Percentiles rank a stretch among this genome's conserved stretches.
phyloP scores from a whole-genome alignment of 75 land plant species.

The Cupressus sempervirens region DNA sequence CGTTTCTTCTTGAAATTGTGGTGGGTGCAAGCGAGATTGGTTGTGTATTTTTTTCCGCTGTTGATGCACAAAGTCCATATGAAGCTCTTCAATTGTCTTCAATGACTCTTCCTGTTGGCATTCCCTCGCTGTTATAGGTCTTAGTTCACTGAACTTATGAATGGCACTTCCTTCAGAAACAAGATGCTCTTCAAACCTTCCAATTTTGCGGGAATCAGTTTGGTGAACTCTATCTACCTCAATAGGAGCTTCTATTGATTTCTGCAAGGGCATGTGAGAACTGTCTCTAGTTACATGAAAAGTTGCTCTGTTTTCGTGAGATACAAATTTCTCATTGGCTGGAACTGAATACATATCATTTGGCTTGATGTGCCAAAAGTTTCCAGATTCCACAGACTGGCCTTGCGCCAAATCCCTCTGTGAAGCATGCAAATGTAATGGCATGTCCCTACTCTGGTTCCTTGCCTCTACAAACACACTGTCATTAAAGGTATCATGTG shows the following conservation, averaged over 20 bases:
- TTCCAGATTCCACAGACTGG: constrained; percentile 7
- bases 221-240: neutral
- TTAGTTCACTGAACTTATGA: neutral
- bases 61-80: constrained; percentile 7
- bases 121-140: neutral
- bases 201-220: neutral
- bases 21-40: neutral
- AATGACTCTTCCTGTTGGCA: neutral
- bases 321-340: neutral
- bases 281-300: neutral
- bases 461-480: neutral
- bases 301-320: neutral
- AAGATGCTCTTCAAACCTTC: neutral
- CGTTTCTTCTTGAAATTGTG: neutral
- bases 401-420: neutral
- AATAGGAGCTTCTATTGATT: neutral
- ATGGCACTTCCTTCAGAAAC: neutral
- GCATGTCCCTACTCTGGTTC: neutral
- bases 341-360: neutral
- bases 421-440: neutral
- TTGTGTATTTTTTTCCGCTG: constrained; percentile 3
- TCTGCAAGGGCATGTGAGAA: neutral
- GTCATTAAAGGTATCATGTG: neutral
- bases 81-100: constrained; percentile 8
- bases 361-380: neutral